phyloP scores from a whole-genome alignment of 2,329 filamentous ascomycete genomes.

The Fusarium palustre region DNA sequence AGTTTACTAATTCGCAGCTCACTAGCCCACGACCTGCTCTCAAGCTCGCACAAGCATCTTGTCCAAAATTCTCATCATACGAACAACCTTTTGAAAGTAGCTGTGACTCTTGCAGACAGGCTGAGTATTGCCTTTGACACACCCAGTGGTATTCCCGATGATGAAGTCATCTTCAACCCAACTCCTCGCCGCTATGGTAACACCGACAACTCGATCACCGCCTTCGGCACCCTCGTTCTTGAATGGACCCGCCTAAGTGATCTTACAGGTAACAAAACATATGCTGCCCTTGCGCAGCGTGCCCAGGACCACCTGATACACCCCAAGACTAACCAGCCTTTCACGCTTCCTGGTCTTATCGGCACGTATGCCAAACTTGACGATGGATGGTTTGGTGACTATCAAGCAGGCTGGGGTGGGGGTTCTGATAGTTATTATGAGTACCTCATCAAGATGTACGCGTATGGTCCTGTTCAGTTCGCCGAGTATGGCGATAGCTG shows the following conservation, averaged over 20 bases:
- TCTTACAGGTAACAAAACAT: conserved; percentile 23
- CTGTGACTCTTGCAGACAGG: conserved; percentile 18
- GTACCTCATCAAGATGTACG: conserved; percentile 43
- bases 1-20: not conserved
- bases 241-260: conserved; percentile 41
- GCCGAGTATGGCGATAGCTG: conserved; percentile 4
- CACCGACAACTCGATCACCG: conserved; percentile 36
- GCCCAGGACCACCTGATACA: conserved; percentile 24
- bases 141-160: conserved; percentile 35
- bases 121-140: conserved; percentile 40
- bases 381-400: conserved; percentile 28
- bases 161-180: conserved; percentile 38
- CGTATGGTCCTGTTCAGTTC: conserved; percentile 31
- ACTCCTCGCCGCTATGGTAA: conserved; percentile 10
- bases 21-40: conserved; percentile 33
- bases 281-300: conserved; percentile 27
- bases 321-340: conserved; percentile 22
- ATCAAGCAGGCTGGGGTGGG: conserved; percentile 38
- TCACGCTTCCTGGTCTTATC: conserved; percentile 27
- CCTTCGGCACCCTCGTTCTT: conserved; percentile 32
- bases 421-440: conserved; percentile 41
- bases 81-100: conserved; percentile 2
- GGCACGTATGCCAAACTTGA: conserved; percentile 25
- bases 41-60: conserved; percentile 22
- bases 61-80: conserved; percentile 1